Base-by-base conservation (phyloP, 2,329 filamentous ascomycete genomes). In the Trichoderma breve region DNA sequence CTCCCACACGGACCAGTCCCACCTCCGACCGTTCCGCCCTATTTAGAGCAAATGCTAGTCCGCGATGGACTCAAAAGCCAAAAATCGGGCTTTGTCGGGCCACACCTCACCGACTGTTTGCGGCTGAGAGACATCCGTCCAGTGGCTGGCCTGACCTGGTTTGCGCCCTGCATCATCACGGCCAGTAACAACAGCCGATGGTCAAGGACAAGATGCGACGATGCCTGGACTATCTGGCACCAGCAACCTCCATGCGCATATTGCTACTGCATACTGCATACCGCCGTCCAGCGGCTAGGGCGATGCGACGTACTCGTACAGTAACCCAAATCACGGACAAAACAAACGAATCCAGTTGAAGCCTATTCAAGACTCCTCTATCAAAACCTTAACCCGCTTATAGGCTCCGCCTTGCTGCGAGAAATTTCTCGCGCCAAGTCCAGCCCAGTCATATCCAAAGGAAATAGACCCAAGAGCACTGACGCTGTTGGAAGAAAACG, bases 81-180 rank as follows among this genome's bases (percentile, higher is more conserved):
- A 70, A 61, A 58, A 36, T 34, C 67, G 67, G 67, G 12, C 67
- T 51, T 62, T 70, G 67, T 70, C 67, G 67, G 66, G 57, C 55
- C 39, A 61, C 39, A 28, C 53, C 51, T 67, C 67, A 70, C 67
- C 67, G 67, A 70, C 67, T 70, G 57, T 70, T 62, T 70, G 67
- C 67, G 55, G 67, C 67, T 70, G 67, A 70, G 43, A 47, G 58
- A 15, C 66, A 61, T 34, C 36, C 66, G 66, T 51, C 26, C 18
- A 26, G 51, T 69, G 65, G 65, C 66, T 69, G 66, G 12, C n/a
- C 66, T 61, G 47, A 39, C 55, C 57, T 28, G 18, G 39, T 43
- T 21, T 21, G 15, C 11, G 21, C 67, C 67, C 53, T 62, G 67
- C 67, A 70, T 62, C 39, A 69, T 69, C 30, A 51, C 36, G n/a